A percentile compares a stretch with the other conserved stretches of the same genome.
phyloP scores from a whole-genome alignment of 163 green algal genomes.

The Scenedesmus sp. region DNA sequence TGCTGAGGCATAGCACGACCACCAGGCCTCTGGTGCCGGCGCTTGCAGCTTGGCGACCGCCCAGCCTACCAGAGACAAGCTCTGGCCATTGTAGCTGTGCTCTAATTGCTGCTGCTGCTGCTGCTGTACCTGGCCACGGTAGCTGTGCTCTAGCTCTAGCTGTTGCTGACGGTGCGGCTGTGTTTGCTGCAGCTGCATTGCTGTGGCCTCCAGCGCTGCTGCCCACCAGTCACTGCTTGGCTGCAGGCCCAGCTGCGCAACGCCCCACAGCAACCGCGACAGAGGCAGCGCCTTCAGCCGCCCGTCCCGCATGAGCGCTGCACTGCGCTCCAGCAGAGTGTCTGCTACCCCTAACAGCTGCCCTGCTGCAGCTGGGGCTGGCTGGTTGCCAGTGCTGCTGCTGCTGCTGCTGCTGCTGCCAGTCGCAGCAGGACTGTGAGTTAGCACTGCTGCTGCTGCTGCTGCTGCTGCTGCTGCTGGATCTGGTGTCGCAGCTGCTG shows the following conservation, averaged over 20 bases:
- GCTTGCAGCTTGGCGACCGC: slow-evolving; percentile 33
- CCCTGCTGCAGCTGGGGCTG: not conserved
- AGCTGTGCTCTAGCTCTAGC: too few species aligned
- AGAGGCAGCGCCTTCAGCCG: slow-evolving; percentile 16
- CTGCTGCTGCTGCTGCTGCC: slow-evolving; percentile 22
- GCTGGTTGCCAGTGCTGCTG: not conserved
- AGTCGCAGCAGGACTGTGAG: not conserved
- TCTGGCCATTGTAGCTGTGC: not conserved
- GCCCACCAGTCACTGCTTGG: slow-evolving; percentile 37
- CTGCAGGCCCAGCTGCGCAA: not conserved
- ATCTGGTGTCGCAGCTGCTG: not conserved
- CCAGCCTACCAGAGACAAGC: slow-evolving; percentile 20
- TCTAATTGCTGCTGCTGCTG: not conserved
- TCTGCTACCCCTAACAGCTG: not conserved
- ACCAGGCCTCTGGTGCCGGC: not conserved
- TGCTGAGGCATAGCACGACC: slow-evolving; percentile 1
- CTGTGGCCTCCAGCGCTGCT: slow-evolving; percentile 3
- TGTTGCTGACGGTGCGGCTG: slow-evolving; percentile 4
- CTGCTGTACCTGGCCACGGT: too few species aligned
- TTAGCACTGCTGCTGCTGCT: not conserved
- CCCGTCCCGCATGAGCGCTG: not conserved
- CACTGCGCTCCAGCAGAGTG: slow-evolving; percentile 11
- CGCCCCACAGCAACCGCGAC: not conserved
- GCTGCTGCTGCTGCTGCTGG: not conserved
- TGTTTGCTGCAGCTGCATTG: slow-evolving; percentile 21